Evolutionary conservation across 768 basidiomycete species (phyloP), one percentile per base, ranked within the genome.

Genomic region (Lactifluus pinguis): DNA sequence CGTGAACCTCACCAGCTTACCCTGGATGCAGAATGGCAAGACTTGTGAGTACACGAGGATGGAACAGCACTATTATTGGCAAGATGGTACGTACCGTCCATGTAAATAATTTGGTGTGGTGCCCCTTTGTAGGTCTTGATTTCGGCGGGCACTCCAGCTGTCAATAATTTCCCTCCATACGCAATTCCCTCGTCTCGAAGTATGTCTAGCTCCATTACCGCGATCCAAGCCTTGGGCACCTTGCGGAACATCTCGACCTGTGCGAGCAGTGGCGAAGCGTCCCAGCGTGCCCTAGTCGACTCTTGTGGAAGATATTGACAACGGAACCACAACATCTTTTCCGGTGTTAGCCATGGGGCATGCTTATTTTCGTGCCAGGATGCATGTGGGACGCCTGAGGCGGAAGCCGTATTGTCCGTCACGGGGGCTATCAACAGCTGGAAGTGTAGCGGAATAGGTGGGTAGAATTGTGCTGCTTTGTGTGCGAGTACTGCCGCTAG

Each of bases 261-360:
- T 1, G 86, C 87, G 50, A 86, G 83, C n/a, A 84, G 74, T 0
- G 87, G 87, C 4, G 86, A 88, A 29, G 80, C 81, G 61, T 85
- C 83, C 84, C 85, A 87, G 52, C 83, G 81, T 0, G 74, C 73
- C 74, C 80, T 77, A 57, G 87, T 85, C 42, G 71, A 76, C 62
- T 77, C 68, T 59, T 84, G 81, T 0, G 88, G 86, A 11, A 87
- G 75, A 69, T 90, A 91, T 66, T 84, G 81, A 51, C 76, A 69
- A 34, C 80, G 74, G 80, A 86, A 90, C 89, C 88, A 91, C 17
- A 80, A 65, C 87, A 90, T 89, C 59, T 83, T 82, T 4, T 65
- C 80, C 1, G 80, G 83, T 3, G 73, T 71, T 38, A 90, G 77
- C 77, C 84, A 83, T 1, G 83, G 79, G 1, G 85, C 79, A 53